A percentile compares a stretch with the other conserved stretches of the same genome.
phyloP scores from a whole-genome alignment of 148 eudicot species.

The Talinum fruticosum region DNA sequence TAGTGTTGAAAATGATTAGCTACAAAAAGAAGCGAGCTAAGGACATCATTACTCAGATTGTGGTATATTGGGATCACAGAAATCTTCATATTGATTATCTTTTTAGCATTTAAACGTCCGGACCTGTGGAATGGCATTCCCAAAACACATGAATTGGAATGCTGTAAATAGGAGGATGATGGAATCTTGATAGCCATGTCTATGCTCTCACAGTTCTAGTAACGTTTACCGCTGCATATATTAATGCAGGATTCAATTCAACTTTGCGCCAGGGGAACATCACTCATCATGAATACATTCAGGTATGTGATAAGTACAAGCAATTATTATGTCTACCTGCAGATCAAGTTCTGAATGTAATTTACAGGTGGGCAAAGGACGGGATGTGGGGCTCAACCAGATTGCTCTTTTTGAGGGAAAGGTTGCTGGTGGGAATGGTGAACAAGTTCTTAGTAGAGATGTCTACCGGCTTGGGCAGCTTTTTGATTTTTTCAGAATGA shows the following conservation, averaged over 20 bases:
- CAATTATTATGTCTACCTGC: background rate
- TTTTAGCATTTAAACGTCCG: background rate
- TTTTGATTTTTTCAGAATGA: slow-evolving; percentile 94
- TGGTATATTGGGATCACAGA: background rate
- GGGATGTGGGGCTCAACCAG: slow-evolving; percentile 99
- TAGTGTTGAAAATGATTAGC: background rate
- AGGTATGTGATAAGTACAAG: slow-evolving; percentile 37
- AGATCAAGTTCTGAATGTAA: slow-evolving; percentile 14
- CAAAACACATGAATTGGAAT: background rate
- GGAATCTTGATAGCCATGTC: background rate
- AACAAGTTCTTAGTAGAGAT: slow-evolving; percentile 98
- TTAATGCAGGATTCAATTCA: slow-evolving; percentile 83
- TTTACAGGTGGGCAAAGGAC: slow-evolving; percentile 92
- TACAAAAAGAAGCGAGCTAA: background rate
- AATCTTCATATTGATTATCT: background rate
- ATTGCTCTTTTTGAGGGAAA: slow-evolving; percentile 97
- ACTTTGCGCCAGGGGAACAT: slow-evolving; percentile 95
- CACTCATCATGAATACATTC: slow-evolving; percentile 97
- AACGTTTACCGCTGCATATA: slow-evolving; percentile 2
- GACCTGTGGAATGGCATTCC: background rate
- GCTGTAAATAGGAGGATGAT: background rate
- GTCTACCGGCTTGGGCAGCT: slow-evolving; percentile 95
- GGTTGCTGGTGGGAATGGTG: slow-evolving; percentile 99
- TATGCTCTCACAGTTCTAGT: background rate
- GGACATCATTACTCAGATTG: background rate